Percentiles rank a stretch among this genome's conserved stretches.
Evolutionary conservation across 2,329 filamentous ascomycete species (phyloP).

Genomic region (Pseudogymnoascus verrucosus): DNA sequence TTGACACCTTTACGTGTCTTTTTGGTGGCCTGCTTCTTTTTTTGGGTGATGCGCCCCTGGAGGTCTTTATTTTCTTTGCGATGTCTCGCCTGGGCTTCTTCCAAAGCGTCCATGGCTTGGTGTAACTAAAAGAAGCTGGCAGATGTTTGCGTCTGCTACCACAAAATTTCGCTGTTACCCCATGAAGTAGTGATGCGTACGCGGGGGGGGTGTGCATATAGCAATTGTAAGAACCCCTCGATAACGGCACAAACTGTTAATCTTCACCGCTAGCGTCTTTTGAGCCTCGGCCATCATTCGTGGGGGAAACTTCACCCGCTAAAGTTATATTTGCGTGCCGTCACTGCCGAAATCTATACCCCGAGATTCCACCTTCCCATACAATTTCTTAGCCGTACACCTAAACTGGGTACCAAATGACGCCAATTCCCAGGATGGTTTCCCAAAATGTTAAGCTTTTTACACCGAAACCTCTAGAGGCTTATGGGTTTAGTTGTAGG

Average conservation of each 20-base stretch:
- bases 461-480: neutral
- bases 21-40: slow-evolving; percentile 95
- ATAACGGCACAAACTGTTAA: neutral
- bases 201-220: neutral
- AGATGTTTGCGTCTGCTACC: neutral
- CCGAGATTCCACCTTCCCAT: slow-evolving; percentile 3
- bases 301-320: neutral
- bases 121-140: neutral
- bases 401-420: neutral
- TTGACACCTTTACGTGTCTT: slow-evolving; percentile 70
- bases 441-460: slow-evolving; percentile 8
- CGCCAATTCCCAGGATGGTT: neutral
- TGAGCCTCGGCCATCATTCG: neutral
- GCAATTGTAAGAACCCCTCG: neutral
- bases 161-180: neutral
- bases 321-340: neutral
- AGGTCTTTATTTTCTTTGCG: slow-evolving; percentile 84
- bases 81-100: slow-evolving; percentile 71
- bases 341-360: neutral
- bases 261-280: neutral
- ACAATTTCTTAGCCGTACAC: neutral
- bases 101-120: slow-evolving; percentile 48
- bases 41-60: slow-evolving; percentile 77
- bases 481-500: slow-evolving; percentile 6
- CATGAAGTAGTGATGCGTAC: neutral